Conservation (phyloP, 2,329 filamentous ascomycete species). For the Xylariales sp. region DNA sequence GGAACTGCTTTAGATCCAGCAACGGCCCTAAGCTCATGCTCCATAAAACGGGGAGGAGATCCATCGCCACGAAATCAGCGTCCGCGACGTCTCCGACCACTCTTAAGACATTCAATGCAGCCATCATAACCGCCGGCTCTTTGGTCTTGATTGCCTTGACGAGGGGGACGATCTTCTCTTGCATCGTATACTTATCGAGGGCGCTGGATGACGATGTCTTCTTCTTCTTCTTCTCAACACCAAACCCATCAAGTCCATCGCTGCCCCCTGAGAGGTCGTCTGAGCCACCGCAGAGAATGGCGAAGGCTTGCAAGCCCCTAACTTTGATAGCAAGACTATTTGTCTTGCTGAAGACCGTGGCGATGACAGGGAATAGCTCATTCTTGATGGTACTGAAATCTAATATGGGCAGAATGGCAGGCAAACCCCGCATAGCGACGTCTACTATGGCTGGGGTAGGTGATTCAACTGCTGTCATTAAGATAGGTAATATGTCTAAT, state of each 20-base stretch:
- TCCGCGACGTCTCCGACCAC: conserved; percentile 81
- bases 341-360: conserved; percentile 85
- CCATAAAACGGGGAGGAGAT: conserved; percentile 88
- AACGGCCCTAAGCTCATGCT: conserved; percentile 85
- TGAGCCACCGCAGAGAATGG: conserved; percentile 79
- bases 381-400: conserved; percentile 98
- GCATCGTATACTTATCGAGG: conserved; percentile 95
- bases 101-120: conserved; percentile 76
- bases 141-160: conserved; percentile 95
- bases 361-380: conserved; percentile 89
- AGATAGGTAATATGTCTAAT: conserved; percentile 79
- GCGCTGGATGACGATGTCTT: conserved; percentile 68
- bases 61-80: conserved; percentile 85
- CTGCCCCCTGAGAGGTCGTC: conserved; percentile 43
- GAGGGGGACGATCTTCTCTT: conserved; percentile 91
- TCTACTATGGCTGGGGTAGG: conserved; percentile 87
- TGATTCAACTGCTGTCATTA: conserved; percentile 79
- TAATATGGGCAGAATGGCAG: conserved; percentile 76
- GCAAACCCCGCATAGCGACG: conserved; percentile 72
- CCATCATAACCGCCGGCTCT: conserved; percentile 96
- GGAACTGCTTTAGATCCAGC: conserved; percentile 82
- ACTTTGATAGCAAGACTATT: conserved; percentile 94
- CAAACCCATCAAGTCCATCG: conserved; percentile 74
- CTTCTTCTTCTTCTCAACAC: conserved; percentile 49
- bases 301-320: conserved; percentile 83